These are phyloP conservation scores for Vinca major DNA, from an alignment of 305 asterid species.

Conservation along the genomic window DNA sequence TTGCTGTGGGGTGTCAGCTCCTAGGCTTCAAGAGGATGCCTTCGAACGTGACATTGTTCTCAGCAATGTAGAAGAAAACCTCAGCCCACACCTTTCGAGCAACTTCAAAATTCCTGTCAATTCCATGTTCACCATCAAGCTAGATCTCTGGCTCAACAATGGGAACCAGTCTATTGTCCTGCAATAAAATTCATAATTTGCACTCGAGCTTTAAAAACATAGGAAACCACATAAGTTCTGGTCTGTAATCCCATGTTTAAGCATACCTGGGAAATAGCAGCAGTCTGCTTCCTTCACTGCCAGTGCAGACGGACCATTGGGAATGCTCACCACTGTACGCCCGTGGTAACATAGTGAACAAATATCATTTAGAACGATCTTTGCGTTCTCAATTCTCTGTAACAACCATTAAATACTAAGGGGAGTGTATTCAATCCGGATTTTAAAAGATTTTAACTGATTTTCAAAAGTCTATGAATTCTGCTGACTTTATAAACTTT, in stretches of 20 bases:
- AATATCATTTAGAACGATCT: background rate
- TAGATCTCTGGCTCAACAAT: slow-evolving; percentile 71
- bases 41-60: slow-evolving; percentile 59
- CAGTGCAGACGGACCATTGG: slow-evolving; percentile 61
- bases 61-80: slow-evolving; percentile 57
- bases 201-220: background rate
- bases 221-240: background rate
- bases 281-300: slow-evolving; percentile 73
- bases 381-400: too few relatives aligned
- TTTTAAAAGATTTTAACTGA: too few relatives aligned
- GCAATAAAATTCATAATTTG: slow-evolving; percentile 2
- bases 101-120: slow-evolving; percentile 48
- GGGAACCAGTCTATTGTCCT: slow-evolving; percentile 59
- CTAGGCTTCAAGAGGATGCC: slow-evolving; percentile 38
- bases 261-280: slow-evolving; percentile 55
- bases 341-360: slow-evolving; percentile 19
- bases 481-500: too few relatives aligned
- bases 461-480: too few relatives aligned
- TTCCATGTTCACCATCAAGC: slow-evolving; percentile 54
- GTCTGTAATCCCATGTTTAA: background rate
- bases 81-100: slow-evolving; percentile 63
- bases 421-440: too few relatives aligned
- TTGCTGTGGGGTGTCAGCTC: slow-evolving; percentile 55
- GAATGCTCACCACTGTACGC: slow-evolving; percentile 70
- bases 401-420: too few relatives aligned